Evolutionary conservation across 73 alveolate genomes (phyloP), one percentile per base, ranked within the genome.

Genomic region (Paraurostyla sp.): DNA sequence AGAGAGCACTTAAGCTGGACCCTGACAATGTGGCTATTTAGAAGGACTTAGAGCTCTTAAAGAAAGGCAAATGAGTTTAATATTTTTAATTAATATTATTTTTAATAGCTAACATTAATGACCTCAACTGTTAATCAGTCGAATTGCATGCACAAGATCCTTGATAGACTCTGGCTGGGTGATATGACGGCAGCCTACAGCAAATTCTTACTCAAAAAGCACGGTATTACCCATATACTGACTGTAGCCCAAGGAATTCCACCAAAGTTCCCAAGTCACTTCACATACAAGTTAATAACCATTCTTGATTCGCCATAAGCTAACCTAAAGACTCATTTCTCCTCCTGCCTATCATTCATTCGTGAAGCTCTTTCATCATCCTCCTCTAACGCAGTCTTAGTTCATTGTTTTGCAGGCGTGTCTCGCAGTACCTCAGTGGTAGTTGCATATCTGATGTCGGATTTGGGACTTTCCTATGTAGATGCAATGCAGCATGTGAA

Each of bases 401-500:
- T 96, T 0, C 98, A 96, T 82, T 95, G 99, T 23, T 95, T 90
- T 93, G 96, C 98, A 35, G 99, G 99, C 15, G 97, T 97, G 33
- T 97, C 99, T 16, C 78, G 99, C 71, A 88, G 97, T 52, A 96
- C 99, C 0, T 60, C 98, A 0, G 90, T 97, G 38, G 98, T 97
- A 0, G 94, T 96, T 42, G 99, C 99, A 11, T 97, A 90, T 94
- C 57, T 97, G 87, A 96, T 97, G 96, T 87, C 90, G 80, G 93
- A 90, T 59, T 88, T 91, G 85, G 94, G 93, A n/a, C 75, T 91
- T 92, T 54, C 92, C 11, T 76, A 93, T 73, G 83, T 85, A 93
- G 88, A 90, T 43, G 99, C 99, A 11, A 43, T 82, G 2, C 84
- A 81, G 49, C 46, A 50, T 23, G 92, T 94, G 22, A 78, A 46